phyloP scores from a whole-genome alignment of 305 asterid genomes.

The Monarda citriodora region DNA sequence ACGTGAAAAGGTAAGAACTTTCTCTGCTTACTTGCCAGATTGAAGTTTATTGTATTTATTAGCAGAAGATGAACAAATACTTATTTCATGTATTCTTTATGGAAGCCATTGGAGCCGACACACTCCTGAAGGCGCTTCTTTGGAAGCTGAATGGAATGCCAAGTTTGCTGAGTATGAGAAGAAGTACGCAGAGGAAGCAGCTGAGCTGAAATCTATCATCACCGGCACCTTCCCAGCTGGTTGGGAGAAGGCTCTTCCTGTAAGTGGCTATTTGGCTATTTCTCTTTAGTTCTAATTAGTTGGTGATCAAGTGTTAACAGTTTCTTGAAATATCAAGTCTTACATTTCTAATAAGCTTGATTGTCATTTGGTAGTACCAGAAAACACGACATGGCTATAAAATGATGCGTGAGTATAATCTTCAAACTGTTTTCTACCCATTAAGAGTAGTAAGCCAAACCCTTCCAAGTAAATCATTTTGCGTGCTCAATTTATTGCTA shows the following conservation, averaged over 20 bases:
- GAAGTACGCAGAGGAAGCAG: slow-evolving; percentile 89
- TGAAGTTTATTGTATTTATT: slow-evolving; percentile 5
- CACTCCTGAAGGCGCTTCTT: slow-evolving; percentile 67
- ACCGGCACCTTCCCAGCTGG: slow-evolving; percentile 82
- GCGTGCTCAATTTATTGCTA: neutral
- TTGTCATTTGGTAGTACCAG: neutral
- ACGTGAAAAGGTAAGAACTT: slow-evolving; percentile 78
- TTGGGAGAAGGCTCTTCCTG: slow-evolving; percentile 99
- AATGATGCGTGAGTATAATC: too few relatives aligned
- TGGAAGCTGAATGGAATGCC: slow-evolving; percentile 90
- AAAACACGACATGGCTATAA: too few relatives aligned
- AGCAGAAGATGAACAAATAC: slow-evolving; percentile 11
- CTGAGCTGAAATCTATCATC: slow-evolving; percentile 71
- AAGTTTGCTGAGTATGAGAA: slow-evolving; percentile 88
- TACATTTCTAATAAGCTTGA: slow-evolving; percentile 1
- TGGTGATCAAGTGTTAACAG: neutral
- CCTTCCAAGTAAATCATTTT: too few relatives aligned
- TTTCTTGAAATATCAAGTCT: slow-evolving; percentile 1
- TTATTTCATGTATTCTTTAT: slow-evolving; percentile 15
- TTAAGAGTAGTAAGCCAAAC: too few relatives aligned
- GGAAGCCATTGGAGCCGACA: slow-evolving; percentile 93
- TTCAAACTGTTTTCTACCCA: too few relatives aligned
- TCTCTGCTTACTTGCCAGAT: slow-evolving; percentile 14
- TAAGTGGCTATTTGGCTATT: slow-evolving; percentile 34
- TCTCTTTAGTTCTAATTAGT: neutral